phyloP scores from a whole-genome alignment of 148 eudicot species.

The Linanthus parryae region DNA sequence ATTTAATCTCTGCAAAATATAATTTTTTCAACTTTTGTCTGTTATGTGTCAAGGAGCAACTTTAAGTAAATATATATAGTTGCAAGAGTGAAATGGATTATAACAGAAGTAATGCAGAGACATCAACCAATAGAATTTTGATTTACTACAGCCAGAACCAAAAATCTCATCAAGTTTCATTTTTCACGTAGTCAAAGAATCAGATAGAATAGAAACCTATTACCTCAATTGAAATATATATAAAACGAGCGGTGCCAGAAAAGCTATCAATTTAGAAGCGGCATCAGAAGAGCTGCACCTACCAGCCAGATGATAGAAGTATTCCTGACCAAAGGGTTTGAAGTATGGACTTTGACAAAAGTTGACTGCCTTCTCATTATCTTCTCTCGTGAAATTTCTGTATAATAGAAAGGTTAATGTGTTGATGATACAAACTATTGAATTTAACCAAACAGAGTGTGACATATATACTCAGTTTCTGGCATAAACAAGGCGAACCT shows the following conservation, averaged over 20 bases:
- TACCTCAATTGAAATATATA: neutral
- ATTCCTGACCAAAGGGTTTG: slow-evolving; percentile 55
- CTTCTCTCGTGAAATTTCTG: slow-evolving; percentile 82
- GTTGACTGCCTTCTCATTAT: slow-evolving; percentile 80
- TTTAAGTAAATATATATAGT: neutral
- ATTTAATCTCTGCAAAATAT: too few relatives aligned
- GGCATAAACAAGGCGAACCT: neutral
- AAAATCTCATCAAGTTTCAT: neutral
- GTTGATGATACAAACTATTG: too few relatives aligned
- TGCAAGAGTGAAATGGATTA: neutral
- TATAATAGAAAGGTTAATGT: slow-evolving; percentile 9
- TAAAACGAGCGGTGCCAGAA: neutral
- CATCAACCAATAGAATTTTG: neutral
- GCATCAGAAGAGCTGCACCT: slow-evolving; percentile 19
- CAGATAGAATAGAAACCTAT: neutral
- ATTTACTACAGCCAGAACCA: neutral
- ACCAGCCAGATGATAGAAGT: slow-evolving; percentile 80
- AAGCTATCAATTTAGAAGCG: slow-evolving; percentile 6
- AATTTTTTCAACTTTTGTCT: too few relatives aligned
- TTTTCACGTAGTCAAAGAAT: neutral
- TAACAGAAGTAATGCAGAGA: too few relatives aligned
- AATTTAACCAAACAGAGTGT: too few relatives aligned
- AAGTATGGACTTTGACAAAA: slow-evolving; percentile 67
- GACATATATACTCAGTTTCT: too few relatives aligned
- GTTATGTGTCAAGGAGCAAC: too few relatives aligned